These are phyloP conservation scores for Penicillium subrubescens DNA, from an alignment of 495 filamentous ascomycete genomes.

Conservation along the genomic window DNA sequence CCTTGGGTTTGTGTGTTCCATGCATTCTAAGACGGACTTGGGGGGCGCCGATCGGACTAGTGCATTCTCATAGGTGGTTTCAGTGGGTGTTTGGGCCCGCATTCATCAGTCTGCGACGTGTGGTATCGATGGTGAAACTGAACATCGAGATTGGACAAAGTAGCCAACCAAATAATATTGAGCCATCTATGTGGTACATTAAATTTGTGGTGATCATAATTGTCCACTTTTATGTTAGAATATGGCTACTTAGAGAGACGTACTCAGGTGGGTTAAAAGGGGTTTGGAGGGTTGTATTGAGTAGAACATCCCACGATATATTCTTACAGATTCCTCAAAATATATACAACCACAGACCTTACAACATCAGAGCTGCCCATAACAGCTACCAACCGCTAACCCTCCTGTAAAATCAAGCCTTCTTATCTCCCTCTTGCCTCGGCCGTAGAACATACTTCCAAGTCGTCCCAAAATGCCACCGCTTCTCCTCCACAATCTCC, in stretches of 20 bases:
- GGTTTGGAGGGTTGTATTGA: background rate
- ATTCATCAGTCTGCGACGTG: constrained; percentile 8
- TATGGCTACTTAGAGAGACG: too few relatives aligned
- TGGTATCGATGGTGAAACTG: background rate
- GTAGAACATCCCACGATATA: background rate
- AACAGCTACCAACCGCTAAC: background rate
- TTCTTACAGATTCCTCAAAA: background rate
- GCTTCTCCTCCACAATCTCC: constrained; percentile 70
- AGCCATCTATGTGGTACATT: too few relatives aligned
- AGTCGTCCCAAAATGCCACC: constrained; percentile 77
- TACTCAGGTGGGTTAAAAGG: background rate
- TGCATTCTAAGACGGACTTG: constrained; percentile 2
- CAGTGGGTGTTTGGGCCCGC: background rate
- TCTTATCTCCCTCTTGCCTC: constrained; percentile 14
- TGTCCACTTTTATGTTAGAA: too few relatives aligned
- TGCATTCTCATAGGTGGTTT: constrained; percentile 5
- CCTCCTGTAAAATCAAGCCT: background rate
- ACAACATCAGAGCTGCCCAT: background rate
- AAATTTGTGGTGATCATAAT: too few relatives aligned
- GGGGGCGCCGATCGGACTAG: background rate
- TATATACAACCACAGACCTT: background rate
- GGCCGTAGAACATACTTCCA: constrained; percentile 66
- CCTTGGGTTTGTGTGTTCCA: background rate
- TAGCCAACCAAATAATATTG: constrained; percentile 34
- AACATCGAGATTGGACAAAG: constrained; percentile 5